Base-by-base conservation (phyloP, 192 early-diverging fungal genomes). In the Ramicandelaber brevisporus region DNA sequence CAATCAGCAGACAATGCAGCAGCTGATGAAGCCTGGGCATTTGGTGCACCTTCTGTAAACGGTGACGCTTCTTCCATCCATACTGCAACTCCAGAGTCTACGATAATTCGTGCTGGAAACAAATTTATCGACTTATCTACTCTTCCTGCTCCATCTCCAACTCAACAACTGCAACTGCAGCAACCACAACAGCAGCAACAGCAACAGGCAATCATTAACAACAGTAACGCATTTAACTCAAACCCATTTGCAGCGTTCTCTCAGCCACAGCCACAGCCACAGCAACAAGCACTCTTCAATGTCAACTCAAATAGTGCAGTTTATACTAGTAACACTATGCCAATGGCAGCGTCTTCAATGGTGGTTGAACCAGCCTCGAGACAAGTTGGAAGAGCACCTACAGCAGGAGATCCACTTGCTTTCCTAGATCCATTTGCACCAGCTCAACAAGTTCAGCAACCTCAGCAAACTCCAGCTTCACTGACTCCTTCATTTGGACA, bases 171-270 rank as follows among this genome's bases (percentile, higher is more conserved):
- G 33, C 26, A 40, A 17, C 41, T 39, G 11, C 26, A 32, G 21
- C 34, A 37, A 14, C 18, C 31, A 17, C 28, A 33, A 13, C 30
- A 21, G 24, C 9, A 15, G 15, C 22, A 24, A 5, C 11, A 15
- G 29, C 29, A 14, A 18, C 33, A 29, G 31, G 30, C 38, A 11
- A 33, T 40, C 30, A 31, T 24, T 25, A 13, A 13, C 29, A 20
- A 16, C 14, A 31, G 14, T 11, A n/a, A n/a, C n/a, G n/a, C n/a
- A n/a, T 25, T 25, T 25, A 25, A 25, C 24, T 9, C 24, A 25
- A 25, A 11, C 24, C 24, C 8, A 25, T 25, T 25, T 25, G 8
- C 24, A 9, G 24, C n/a, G n/a, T n/a, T n/a, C 24, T 25, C 24
- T 11, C 24, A 8, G 11, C 8, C 24, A 25, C 8, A 25, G 11